Evolutionary conservation across 345 rosid genomes (phyloP).

Genomic region (Camelina hispida): DNA sequence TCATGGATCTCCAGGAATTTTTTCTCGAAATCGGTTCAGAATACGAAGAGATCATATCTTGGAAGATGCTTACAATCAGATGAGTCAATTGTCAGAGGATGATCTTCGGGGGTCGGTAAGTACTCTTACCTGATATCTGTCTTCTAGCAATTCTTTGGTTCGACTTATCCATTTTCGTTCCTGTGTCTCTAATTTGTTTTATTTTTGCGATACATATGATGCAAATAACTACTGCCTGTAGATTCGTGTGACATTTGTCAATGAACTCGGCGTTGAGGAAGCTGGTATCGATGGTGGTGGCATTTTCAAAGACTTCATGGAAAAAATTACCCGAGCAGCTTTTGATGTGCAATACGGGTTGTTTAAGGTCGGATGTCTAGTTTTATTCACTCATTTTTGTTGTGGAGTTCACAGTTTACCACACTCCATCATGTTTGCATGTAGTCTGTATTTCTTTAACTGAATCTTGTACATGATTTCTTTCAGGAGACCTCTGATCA

Average conservation of each 20-base stretch:
- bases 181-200: conserved; percentile 24
- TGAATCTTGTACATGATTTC: conserved; percentile 35
- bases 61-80: conserved; percentile 98
- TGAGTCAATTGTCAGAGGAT: conserved; percentile 93
- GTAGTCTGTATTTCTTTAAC: background rate
- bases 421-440: conserved; percentile 24
- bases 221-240: conserved; percentile 44
- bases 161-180: conserved; percentile 18
- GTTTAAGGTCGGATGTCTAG: conserved; percentile 72
- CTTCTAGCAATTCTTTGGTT: conserved; percentile 25
- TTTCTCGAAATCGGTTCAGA: conserved; percentile 83
- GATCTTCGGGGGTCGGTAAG: conserved; percentile 92
- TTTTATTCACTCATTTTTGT: conserved; percentile 8
- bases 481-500: conserved; percentile 95
- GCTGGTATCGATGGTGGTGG: conserved; percentile 99
- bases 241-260: conserved; percentile 96
- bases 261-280: conserved; percentile 99
- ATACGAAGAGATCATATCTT: conserved; percentile 92
- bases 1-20: conserved; percentile 74
- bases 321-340: conserved; percentile 94
- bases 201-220: conserved; percentile 36
- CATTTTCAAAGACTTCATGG: conserved; percentile 99
- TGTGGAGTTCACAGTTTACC: conserved; percentile 17
- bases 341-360: conserved; percentile 97
- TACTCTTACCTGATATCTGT: conserved; percentile 21